phyloP scores from a whole-genome alignment of 805 yeast genomes.

The Wickerhamiella spandovensis region DNA sequence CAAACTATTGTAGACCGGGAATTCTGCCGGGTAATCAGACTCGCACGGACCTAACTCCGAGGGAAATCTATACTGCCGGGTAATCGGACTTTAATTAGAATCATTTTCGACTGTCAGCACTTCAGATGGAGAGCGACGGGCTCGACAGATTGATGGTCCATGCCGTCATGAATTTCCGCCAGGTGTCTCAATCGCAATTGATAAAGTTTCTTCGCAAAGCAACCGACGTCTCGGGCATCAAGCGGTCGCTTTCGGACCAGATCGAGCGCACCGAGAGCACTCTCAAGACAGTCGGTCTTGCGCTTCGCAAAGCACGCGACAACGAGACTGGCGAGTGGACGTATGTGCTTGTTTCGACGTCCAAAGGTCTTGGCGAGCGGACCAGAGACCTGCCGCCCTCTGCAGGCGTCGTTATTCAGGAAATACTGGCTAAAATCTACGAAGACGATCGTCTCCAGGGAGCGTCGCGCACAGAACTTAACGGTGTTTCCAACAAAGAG shows the following conservation, averaged over 20 bases:
- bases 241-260: not conserved
- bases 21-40: too few species aligned
- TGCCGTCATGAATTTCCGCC: not conserved
- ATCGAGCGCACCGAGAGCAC: not conserved
- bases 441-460: not conserved
- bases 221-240: not conserved
- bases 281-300: constrained; percentile 8
- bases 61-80: too few species aligned
- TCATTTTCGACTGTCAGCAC: too few species aligned
- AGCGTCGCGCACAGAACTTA: not conserved
- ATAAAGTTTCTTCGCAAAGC: not conserved
- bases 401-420: not conserved
- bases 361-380: not conserved
- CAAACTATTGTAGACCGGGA: too few species aligned
- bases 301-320: constrained; percentile 6
- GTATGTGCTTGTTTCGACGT: constrained; percentile 4
- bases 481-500: not conserved
- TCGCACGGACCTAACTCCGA: too few species aligned
- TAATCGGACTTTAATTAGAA: too few species aligned
- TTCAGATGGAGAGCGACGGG: not conserved
- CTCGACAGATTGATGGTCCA: not conserved
- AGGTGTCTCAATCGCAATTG: not conserved
- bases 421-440: not conserved
- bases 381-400: not conserved
- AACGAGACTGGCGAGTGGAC: constrained; percentile 5